Evolutionary conservation across 495 filamentous ascomycete species (phyloP).

Genomic region (Xylaria acuta): DNA sequence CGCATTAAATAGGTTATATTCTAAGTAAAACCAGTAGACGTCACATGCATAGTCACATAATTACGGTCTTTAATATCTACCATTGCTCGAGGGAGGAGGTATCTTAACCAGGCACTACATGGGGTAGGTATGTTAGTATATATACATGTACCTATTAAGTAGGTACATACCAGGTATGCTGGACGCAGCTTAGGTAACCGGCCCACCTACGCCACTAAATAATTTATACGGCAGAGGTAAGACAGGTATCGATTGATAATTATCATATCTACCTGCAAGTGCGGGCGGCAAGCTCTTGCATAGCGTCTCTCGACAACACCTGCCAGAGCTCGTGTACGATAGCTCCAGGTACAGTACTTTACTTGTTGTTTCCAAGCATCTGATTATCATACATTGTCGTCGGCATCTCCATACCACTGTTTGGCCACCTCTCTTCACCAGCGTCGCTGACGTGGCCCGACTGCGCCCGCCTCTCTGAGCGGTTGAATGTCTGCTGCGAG

Average conservation of each 20-base stretch:
- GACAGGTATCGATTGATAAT: background rate
- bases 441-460: conserved; percentile 14
- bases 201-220: background rate
- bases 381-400: background rate
- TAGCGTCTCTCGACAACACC: background rate
- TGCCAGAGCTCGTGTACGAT: background rate
- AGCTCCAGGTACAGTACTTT: background rate
- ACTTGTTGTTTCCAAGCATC: background rate
- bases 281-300: conserved; percentile 2
- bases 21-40: background rate
- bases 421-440: conserved; percentile 1
- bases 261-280: background rate
- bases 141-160: no score
- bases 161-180: no score
- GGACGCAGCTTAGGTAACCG: background rate
- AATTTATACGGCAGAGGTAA: background rate
- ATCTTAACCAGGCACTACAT: no score
- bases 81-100: no score
- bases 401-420: background rate
- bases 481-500: conserved; percentile 1
- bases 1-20: background rate
- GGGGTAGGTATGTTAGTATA: no score
- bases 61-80: no score
- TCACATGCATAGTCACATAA: no score
- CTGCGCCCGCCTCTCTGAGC: background rate